Evolutionary conservation across 768 basidiomycete genomes (phyloP).

Genomic region (Psilocybe subaeruginosa): DNA sequence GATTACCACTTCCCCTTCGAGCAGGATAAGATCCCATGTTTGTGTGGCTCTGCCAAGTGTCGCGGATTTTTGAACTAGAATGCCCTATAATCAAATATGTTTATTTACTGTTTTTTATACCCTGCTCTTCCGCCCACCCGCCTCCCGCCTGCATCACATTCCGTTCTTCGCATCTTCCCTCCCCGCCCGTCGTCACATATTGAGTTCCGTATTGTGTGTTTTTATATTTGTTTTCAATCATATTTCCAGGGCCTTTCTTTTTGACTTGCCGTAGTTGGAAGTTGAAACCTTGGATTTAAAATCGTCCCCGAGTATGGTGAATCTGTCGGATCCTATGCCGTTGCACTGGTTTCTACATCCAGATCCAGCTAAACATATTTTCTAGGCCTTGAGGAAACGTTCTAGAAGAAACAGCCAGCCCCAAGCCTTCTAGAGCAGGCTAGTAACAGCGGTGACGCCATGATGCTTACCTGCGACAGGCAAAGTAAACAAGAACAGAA

Average conservation of each 20-base stretch:
- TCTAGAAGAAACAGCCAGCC: not conserved
- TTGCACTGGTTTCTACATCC: too few relatives aligned
- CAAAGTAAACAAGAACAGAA: not conserved
- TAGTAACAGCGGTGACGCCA: not conserved
- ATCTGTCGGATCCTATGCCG: too few relatives aligned
- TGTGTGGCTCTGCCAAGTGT: slow-evolving; percentile 89
- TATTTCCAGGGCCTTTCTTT: not conserved
- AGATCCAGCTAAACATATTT: too few relatives aligned
- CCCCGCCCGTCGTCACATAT: not conserved
- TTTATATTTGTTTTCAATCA: slow-evolving; percentile 11
- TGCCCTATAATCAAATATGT: not conserved
- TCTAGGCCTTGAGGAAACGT: not conserved
- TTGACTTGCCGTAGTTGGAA: not conserved
- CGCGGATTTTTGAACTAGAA: slow-evolving; percentile 94
- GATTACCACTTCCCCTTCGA: slow-evolving; percentile 99
- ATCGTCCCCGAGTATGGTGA: too few relatives aligned
- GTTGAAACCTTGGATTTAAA: not conserved
- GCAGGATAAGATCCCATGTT: slow-evolving; percentile 94
- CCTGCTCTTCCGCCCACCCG: slow-evolving; percentile 3
- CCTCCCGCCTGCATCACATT: not conserved
- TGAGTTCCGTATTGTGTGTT: slow-evolving; percentile 5
- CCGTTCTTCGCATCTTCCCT: too few relatives aligned
- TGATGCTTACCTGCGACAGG: not conserved
- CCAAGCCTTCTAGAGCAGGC: not conserved
- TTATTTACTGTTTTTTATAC: slow-evolving; percentile 16